phyloP scores from a whole-genome alignment of 306 rosid species.

The Cercis canadensis region DNA sequence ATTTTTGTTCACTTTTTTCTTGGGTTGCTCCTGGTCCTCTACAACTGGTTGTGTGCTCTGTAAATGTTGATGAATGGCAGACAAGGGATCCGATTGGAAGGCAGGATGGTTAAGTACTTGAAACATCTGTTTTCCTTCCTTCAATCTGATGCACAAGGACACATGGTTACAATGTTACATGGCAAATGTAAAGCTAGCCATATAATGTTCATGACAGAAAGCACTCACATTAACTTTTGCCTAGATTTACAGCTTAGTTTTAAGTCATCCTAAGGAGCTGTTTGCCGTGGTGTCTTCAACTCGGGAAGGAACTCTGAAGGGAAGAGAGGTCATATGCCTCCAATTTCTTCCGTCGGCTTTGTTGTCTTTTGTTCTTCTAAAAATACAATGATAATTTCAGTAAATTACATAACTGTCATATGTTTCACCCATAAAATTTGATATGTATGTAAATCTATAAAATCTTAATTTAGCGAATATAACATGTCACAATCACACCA shows the following conservation, averaged over 20 bases:
- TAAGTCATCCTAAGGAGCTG: conserved; percentile 35
- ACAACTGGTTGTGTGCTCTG: conserved; percentile 63
- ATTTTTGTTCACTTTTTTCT: conserved; percentile 61
- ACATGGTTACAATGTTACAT: conserved; percentile 23
- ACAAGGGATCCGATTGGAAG: conserved; percentile 66
- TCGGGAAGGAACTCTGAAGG: conserved; percentile 74
- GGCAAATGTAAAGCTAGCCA: conserved; percentile 17
- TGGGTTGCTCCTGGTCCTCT: conserved; percentile 64
- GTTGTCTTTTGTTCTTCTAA: conserved; percentile 46
- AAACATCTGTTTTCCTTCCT: conserved; percentile 62
- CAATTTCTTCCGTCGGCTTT: conserved; percentile 71
- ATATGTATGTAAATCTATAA: not conserved
- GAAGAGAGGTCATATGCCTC: conserved; percentile 75
- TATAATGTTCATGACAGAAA: conserved; percentile 22
- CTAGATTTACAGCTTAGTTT: conserved; percentile 69
- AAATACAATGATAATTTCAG: conserved; percentile 25
- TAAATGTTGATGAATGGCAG: conserved; percentile 62
- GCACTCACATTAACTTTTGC: conserved; percentile 65
- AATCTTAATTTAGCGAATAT: conserved; percentile 3
- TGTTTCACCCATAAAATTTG: conserved; percentile 8
- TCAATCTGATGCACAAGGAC: conserved; percentile 58
- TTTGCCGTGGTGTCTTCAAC: conserved; percentile 43
- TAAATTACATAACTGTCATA: conserved; percentile 17
- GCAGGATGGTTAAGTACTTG: conserved; percentile 59
- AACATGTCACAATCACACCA: not conserved